phyloP scores from a whole-genome alignment of 805 yeast genomes.

The Debaryomyces hansenii region DNA sequence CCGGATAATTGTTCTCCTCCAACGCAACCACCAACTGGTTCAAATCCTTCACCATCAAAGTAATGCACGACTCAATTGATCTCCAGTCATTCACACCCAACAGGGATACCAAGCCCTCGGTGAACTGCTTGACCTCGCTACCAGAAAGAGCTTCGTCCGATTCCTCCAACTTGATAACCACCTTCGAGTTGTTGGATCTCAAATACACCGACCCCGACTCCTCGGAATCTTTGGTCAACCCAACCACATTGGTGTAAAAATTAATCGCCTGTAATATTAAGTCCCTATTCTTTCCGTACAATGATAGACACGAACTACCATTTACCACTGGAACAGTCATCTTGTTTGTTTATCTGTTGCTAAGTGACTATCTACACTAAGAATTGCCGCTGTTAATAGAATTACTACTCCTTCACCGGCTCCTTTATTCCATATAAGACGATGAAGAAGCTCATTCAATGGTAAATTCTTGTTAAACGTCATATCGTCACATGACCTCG shows the following conservation, averaged over 20 bases:
- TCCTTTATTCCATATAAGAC: background rate
- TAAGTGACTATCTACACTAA: no score
- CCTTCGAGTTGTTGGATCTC: slow-evolving; percentile 19
- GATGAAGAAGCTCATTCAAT: background rate
- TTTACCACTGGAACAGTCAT: slow-evolving; percentile 47
- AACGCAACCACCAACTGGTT: slow-evolving; percentile 36
- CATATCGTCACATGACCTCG: background rate
- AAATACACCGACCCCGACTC: slow-evolving; percentile 17
- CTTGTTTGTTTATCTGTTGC: background rate
- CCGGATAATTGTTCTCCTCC: slow-evolving; percentile 27
- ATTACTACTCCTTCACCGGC: no score
- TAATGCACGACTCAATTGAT: slow-evolving; percentile 40
- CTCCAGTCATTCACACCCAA: slow-evolving; percentile 49
- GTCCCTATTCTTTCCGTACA: slow-evolving; percentile 50
- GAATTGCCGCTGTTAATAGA: no score
- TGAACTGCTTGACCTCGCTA: slow-evolving; percentile 18
- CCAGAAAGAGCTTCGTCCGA: slow-evolving; percentile 13
- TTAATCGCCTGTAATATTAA: slow-evolving; percentile 46
- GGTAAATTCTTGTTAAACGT: background rate
- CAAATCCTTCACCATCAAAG: slow-evolving; percentile 48
- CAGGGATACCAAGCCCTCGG: slow-evolving; percentile 9
- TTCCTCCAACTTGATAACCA: slow-evolving; percentile 21
- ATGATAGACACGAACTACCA: slow-evolving; percentile 53
- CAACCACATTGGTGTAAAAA: slow-evolving; percentile 56
- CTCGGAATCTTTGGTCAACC: slow-evolving; percentile 24